Conservation (phyloP, 352 stramenopile genomes). For the Globisporangium paroecandrum region DNA sequence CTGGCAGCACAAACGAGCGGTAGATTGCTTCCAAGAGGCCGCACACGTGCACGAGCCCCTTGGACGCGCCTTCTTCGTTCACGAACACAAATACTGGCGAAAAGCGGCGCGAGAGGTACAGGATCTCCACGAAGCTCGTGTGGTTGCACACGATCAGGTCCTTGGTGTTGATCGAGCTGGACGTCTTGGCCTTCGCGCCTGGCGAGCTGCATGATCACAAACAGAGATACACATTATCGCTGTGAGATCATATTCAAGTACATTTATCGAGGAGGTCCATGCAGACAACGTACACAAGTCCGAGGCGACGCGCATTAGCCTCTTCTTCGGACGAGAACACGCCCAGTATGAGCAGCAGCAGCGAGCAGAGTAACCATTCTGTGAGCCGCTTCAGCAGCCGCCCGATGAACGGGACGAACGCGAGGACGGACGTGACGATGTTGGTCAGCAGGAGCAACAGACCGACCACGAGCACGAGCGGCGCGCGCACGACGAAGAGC, state of each 20-base stretch:
- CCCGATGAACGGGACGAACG: constrained; percentile 62
- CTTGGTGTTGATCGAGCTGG: constrained; percentile 32
- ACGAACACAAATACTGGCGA: constrained; percentile 78
- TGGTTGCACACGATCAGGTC: constrained; percentile 83
- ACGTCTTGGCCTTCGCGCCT: constrained; percentile 27
- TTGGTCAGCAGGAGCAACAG: constrained; percentile 46
- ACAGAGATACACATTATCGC: not conserved
- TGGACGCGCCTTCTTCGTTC: constrained; percentile 42
- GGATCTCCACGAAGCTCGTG: constrained; percentile 75
- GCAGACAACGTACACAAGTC: constrained; percentile 37
- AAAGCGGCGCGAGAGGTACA: constrained; percentile 75
- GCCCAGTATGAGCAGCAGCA: constrained; percentile 61
- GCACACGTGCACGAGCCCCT: constrained; percentile 60
- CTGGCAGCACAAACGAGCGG: constrained; percentile 44
- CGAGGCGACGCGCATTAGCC: constrained; percentile 71
- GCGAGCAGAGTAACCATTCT: constrained; percentile 70
- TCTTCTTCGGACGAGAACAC: constrained; percentile 65
- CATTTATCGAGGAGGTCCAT: not conserved
- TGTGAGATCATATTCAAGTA: not conserved
- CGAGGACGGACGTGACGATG: constrained; percentile 48
- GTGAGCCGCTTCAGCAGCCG: constrained; percentile 60
- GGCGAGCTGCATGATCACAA: constrained; percentile 12
- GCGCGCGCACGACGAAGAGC: constrained; percentile 48
- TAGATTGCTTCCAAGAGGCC: constrained; percentile 67
- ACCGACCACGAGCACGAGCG: constrained; percentile 41